Base-by-base conservation (phyloP, 129 eudicot genomes). In the Gnaphalium uliginosum region DNA sequence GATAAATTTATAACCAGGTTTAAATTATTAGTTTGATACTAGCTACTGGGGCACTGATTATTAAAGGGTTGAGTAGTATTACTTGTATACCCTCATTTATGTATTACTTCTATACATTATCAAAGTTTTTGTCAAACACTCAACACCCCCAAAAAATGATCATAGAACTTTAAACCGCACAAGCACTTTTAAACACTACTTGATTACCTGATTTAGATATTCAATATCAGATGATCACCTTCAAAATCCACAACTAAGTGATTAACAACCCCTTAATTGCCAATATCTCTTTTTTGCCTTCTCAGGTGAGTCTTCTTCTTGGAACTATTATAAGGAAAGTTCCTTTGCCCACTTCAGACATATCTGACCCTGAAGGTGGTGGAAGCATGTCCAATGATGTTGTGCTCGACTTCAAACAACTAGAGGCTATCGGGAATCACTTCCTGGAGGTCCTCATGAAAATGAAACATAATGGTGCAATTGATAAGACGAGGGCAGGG, bases 381-480 rank as follows among this genome's bases (percentile, higher is more conserved):
- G 30, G 43, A 72, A 73, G 27, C 50, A 51, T 68, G 73, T 54
- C 82, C 19, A 78, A 85, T 57, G 88, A 84, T 79, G 89, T 76
- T 33, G 79, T 95, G 78, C 90, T 95, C 71, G 95, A 95, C 72
- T 71, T 95, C 73, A 86, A 87, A 43, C 99, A 95, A 77, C 85
- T 95, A 6, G 97, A 95, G 90, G 84, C 84, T 30, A 95, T 95
- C 66, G 99, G 99, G 39, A 80, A 83, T 84, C 96, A 95, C 82
- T 95, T 95, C 64, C 29, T 95, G 72, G 96, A 95, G 78, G 99
- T 95, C 72, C 93, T 95, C 60, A 82, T 91, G 72, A 95, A 95
- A 86, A 91, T 91, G 99, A 95, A 95, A 83, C 99, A 95, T 81
- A 95, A 86, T 66, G 99, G 99, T 73, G 99, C 99, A 26, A 95